Base-by-base conservation (phyloP, 352 stramenopile genomes). In the Plasmopara halstedii region DNA sequence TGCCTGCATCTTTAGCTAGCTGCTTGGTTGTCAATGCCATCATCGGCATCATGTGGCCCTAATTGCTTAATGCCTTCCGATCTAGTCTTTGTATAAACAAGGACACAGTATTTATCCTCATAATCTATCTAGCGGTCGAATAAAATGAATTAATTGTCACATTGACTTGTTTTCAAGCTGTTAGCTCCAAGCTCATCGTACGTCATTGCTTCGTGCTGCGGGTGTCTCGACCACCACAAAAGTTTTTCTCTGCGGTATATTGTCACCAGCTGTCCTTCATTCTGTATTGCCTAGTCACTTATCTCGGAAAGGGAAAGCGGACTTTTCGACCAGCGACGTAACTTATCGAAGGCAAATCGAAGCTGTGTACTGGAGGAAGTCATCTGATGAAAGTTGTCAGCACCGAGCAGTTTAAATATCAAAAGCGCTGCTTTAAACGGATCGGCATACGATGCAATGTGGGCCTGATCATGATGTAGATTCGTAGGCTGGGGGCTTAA, bases 1-100 rank as follows among this genome's bases (percentile, higher is more conserved):
- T 89, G 10, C 78, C 78, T 43, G 74, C 78, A 15, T 87, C 74
- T 45, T 75, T 89, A 46, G 70, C 87, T 45, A 89, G 78, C 58
- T 89, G 78, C 54, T 44, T 89, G 39, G 73, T 89, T 42, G 73
- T 89, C 40, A 89, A 89, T 58, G 70, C 58, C 32, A 73, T 86
- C 36, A 86, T 88, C 43, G 65, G 70, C 53, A 85, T 52, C n/a
- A 70, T 85, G 53, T 88, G 76, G 76, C 76, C 73, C n/a, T 88
- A 56, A 78, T 10, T 29, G 25, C 25, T 6, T 29, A 29, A 29
- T 10, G 47, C 43, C 31, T 35, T 35, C 7, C 6, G 11, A 35
- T 35, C 31, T 15, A 18, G n/a, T 35, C 7, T 18, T 35, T 4
- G 31, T 17, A 48, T 52, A 37, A 18, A 50, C 45, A 39, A 31